phyloP scores from a whole-genome alignment of 202 grass and related monocot genomes.

The Elaeis oleifera region DNA sequence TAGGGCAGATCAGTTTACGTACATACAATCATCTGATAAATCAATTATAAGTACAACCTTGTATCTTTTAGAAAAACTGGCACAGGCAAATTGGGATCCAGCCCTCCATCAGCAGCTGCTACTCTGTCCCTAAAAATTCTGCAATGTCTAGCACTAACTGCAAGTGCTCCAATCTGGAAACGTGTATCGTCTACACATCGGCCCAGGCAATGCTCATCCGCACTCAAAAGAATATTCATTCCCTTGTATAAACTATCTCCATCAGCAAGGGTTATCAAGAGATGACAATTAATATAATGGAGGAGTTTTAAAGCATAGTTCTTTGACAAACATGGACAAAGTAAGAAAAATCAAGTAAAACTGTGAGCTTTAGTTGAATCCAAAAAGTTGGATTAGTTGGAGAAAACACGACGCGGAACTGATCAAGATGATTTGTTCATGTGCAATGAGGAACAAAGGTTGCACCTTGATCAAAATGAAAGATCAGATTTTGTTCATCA shows the following conservation, averaged over 20 bases:
- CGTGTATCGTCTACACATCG: slow-evolving; percentile 33
- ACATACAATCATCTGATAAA: slow-evolving; percentile 3
- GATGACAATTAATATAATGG: too few relatives aligned
- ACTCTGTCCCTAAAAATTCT: slow-evolving; percentile 61
- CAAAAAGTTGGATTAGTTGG: too few relatives aligned
- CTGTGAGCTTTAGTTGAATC: too few relatives aligned
- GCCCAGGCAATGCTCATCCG: slow-evolving; percentile 60
- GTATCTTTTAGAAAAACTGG: slow-evolving; percentile 72
- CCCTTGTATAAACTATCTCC: slow-evolving; percentile 28
- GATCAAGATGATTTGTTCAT: too few relatives aligned
- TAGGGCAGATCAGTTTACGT: slow-evolving; percentile 24
- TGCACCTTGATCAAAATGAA: too few relatives aligned
- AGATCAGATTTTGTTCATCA: too few relatives aligned
- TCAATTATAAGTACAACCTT: slow-evolving; percentile 29
- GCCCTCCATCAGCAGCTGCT: slow-evolving; percentile 22
- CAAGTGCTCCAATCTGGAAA: slow-evolving; percentile 39
- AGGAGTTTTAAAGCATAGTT: too few relatives aligned
- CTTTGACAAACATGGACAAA: too few relatives aligned
- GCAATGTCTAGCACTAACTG: slow-evolving; percentile 67
- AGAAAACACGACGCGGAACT: too few relatives aligned
- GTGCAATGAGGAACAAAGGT: too few relatives aligned
- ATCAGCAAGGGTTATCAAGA: too few relatives aligned
- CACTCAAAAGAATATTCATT: slow-evolving; percentile 71
- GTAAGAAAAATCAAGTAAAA: too few relatives aligned
- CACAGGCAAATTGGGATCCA: slow-evolving; percentile 20